Base-by-base conservation (phyloP, 805 yeast genomes). In the Candida schatavii region DNA sequence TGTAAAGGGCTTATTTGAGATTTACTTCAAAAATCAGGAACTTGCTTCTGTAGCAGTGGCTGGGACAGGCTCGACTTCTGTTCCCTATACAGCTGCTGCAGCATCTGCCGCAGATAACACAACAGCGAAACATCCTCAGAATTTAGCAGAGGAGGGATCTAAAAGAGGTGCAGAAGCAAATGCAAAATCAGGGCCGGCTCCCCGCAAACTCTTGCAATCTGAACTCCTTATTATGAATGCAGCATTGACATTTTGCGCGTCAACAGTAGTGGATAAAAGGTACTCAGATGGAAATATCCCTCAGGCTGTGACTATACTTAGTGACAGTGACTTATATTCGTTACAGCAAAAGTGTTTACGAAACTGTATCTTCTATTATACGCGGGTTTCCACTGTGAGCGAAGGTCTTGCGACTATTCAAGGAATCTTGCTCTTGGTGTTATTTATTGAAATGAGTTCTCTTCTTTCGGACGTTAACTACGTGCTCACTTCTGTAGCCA, bases 381-480 rank as follows among this genome's bases (percentile, higher is more conserved):
- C 77, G 48, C 66, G 77, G 44, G 55, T 79, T 5, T 58, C 74
- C 4, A 62, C 76, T 1, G 51, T 72, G 27, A 72, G 77, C 48
- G 83, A 77, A 45, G 83, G 82, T 9, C 39, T 76, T 0, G 61
- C 61, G 30, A 71, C 81, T 2, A 58, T 80, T 13, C 79, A 72
- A 51, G 85, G 77, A 0, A 59, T 80, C 7, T 46, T 83, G 19
- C 50, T 81, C 19, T 55, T 83, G 36, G 57, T 73, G 1, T 44
- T 61, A 2, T 75, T 65, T 45, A 57, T 72, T 28, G 71, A 58
- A 43, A 52, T 52, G 10, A 55, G 51, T 32, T 47, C 62, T 59
- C 43, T 64, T 5, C 49, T 58, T 14, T 50, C 62, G 13, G 55
- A 55, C 34, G 59, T 64, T 29, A 62, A 59, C 40, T 62, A 59